phyloP scores from a whole-genome alignment of 805 yeast genomes.

The Cephaloascus fragrans region DNA sequence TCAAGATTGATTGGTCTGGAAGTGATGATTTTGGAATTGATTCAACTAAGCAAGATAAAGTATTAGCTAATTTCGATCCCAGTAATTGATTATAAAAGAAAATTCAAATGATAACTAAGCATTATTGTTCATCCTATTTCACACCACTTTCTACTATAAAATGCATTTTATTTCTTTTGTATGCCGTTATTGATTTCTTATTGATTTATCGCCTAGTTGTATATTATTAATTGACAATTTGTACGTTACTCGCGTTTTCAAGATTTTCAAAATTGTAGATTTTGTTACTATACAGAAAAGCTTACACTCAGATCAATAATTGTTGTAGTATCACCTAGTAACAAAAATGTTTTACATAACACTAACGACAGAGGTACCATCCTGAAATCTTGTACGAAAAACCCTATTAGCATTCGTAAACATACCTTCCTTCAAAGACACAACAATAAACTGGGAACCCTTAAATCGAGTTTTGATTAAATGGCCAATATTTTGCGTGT shows the following conservation, averaged over 20 bases:
- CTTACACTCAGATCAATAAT: too few species aligned
- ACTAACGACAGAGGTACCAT: constrained; percentile 89
- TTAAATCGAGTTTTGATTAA: constrained; percentile 89
- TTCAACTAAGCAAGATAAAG: constrained; percentile 7
- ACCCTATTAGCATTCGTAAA: constrained; percentile 94
- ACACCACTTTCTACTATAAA: too few species aligned
- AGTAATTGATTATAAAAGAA: neutral
- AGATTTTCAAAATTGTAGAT: too few species aligned
- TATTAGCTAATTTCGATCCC: constrained; percentile 33
- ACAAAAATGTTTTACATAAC: constrained; percentile 32
- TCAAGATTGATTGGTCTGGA: constrained; percentile 34
- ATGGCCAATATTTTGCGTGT: constrained; percentile 96
- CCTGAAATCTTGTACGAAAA: constrained; percentile 89
- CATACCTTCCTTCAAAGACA: constrained; percentile 96
- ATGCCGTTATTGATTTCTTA: neutral
- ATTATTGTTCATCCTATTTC: too few species aligned
- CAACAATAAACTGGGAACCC: constrained; percentile 95
- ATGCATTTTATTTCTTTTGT: neutral
- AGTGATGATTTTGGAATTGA: constrained; percentile 13
- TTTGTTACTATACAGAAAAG: too few species aligned
- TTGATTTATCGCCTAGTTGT: neutral
- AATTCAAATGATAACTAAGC: too few species aligned
- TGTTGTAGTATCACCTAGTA: too few species aligned
- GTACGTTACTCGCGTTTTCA: too few species aligned
- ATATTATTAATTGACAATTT: too few species aligned